Conservation (phyloP, 73 alveolate genomes). For the Paramecium octaurelia region DNA sequence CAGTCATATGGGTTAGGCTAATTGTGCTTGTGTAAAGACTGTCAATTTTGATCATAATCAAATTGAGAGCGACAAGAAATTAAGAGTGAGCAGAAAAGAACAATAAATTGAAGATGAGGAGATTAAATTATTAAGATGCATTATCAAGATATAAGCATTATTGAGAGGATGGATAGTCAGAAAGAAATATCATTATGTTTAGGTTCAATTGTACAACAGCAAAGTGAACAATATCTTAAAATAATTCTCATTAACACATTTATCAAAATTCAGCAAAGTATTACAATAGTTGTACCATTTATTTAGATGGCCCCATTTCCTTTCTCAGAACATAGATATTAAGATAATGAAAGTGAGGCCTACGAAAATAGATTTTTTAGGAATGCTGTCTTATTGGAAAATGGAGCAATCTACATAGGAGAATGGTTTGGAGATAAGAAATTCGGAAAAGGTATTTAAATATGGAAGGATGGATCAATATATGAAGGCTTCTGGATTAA, state of each 20-base stretch:
- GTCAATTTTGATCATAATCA: constrained; percentile 37
- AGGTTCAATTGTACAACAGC: constrained; percentile 27
- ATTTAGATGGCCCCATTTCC: constrained; percentile 41
- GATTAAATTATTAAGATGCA: constrained; percentile 23
- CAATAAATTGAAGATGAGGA: constrained; percentile 28
- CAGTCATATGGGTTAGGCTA: constrained; percentile 61
- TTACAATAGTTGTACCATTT: neutral
- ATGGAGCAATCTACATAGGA: constrained; percentile 67
- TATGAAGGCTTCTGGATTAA: constrained; percentile 76
- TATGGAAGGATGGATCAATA: constrained; percentile 76
- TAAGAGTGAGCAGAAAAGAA: constrained; percentile 48
- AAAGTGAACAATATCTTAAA: constrained; percentile 47
- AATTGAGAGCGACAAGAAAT: constrained; percentile 48
- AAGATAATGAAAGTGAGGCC: constrained; percentile 35
- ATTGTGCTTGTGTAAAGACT: constrained; percentile 64
- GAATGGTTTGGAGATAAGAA: constrained; percentile 62
- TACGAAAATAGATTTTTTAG: constrained; percentile 54
- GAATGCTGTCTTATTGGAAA: constrained; percentile 62
- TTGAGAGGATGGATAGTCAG: constrained; percentile 61
- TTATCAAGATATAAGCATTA: constrained; percentile 53
- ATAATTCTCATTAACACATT: constrained; percentile 51
- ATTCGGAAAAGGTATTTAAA: constrained; percentile 72
- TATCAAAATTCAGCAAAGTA: constrained; percentile 56
- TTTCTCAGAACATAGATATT: constrained; percentile 34
- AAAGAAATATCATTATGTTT: constrained; percentile 39